Conservation (phyloP, 139 green algal genomes). For the Tetraselmis striata region DNA sequence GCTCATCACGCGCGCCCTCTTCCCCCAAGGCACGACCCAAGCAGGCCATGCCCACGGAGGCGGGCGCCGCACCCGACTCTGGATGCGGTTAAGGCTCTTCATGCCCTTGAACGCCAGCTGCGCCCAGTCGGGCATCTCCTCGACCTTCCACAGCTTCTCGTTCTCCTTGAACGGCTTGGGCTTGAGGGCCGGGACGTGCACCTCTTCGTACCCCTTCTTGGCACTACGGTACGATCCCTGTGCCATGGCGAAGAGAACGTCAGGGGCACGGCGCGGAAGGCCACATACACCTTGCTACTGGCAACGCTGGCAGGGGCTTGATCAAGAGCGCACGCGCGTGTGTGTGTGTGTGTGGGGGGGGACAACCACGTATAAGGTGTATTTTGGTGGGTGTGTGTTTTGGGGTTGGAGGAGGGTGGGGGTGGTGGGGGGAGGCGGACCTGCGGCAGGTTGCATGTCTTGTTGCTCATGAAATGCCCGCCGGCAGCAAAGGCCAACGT, state of each 20-base stretch:
- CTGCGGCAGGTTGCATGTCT: constrained; percentile 69
- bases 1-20: neutral
- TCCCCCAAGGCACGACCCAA: no score
- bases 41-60: no score
- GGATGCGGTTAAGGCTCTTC: constrained; percentile 86
- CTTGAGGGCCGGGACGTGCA: constrained; percentile 92
- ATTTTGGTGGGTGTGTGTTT: no score
- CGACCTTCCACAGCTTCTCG: constrained; percentile 70
- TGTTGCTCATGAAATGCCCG: constrained; percentile 85
- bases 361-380: no score
- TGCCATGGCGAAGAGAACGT: neutral
- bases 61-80: constrained; percentile 50
- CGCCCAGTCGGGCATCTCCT: constrained; percentile 86
- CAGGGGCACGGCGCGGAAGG: neutral
- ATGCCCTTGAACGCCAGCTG: constrained; percentile 82
- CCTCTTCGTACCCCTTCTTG: constrained; percentile 93
- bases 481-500: constrained; percentile 67
- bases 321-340: no score
- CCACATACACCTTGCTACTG: neutral
- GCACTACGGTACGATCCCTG: constrained; percentile 23
- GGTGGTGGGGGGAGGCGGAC: constrained; percentile 28
- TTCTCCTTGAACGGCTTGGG: constrained; percentile 71
- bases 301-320: no score
- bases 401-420: neutral
- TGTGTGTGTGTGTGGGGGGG: no score